Evolutionary conservation across 129 eudicot species (phyloP).

Genomic region (Saussurea involucrata): DNA sequence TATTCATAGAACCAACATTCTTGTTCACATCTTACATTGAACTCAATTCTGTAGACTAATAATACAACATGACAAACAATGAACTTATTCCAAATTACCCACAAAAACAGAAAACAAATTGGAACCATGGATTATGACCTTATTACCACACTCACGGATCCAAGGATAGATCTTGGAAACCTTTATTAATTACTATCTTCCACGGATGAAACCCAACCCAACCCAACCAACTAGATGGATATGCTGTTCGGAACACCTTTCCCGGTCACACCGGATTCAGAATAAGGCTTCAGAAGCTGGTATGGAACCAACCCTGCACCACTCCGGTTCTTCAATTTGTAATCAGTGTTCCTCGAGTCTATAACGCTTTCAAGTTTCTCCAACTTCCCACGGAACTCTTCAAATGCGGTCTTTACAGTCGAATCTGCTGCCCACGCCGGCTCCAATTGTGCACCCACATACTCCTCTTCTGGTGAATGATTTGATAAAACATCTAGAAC

Average conservation of each 20-base stretch:
- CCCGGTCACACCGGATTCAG: constrained; percentile 59
- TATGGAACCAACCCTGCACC: constrained; percentile 76
- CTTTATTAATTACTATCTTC: background rate
- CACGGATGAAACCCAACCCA: background rate
- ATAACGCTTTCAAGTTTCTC: constrained; percentile 48
- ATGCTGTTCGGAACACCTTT: constrained; percentile 70
- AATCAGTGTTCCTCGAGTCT: constrained; percentile 47
- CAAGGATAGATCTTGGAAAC: background rate
- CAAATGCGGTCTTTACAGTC: constrained; percentile 43
- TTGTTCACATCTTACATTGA: background rate
- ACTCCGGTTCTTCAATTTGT: constrained; percentile 35
- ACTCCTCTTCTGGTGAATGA: constrained; percentile 79
- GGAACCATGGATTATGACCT: constrained; percentile 14
- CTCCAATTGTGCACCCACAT: constrained; percentile 48
- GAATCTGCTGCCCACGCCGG: constrained; percentile 46
- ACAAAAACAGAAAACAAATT: background rate
- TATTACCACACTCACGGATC: background rate
- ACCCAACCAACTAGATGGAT: constrained; percentile 42
- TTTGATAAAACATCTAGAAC: constrained; percentile 54
- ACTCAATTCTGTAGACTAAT: background rate
- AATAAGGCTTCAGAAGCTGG: constrained; percentile 58
- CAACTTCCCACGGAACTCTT: constrained; percentile 39
- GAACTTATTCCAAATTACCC: background rate
- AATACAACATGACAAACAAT: background rate
- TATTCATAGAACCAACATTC: background rate